Evolutionary conservation across 2,329 filamentous ascomycete genomes (phyloP).

Genomic region (Colletotrichum zoysiae): DNA sequence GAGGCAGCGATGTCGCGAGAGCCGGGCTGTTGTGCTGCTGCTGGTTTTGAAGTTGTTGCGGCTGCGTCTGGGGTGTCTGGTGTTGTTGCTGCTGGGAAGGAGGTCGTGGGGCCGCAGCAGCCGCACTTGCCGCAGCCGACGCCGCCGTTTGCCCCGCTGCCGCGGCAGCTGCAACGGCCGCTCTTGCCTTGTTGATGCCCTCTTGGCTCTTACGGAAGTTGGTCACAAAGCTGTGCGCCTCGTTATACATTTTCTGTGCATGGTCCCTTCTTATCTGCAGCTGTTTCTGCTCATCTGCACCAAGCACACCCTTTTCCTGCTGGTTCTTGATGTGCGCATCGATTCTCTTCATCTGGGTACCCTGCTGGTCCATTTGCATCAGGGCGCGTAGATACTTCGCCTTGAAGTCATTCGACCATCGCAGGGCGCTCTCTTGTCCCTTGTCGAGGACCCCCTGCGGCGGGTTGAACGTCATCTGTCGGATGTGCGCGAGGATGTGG

Average conservation of each 20-base stretch:
- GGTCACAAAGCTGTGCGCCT: slow-evolving; percentile 63
- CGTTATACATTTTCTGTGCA: slow-evolving; percentile 58
- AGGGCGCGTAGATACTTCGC: slow-evolving; percentile 62
- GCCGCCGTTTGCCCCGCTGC: slow-evolving; percentile 21
- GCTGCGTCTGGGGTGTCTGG: slow-evolving; percentile 33
- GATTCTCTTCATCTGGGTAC: slow-evolving; percentile 56
- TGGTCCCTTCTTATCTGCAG: slow-evolving; percentile 59
- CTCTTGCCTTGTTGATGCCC: slow-evolving; percentile 45
- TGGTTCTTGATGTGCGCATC: slow-evolving; percentile 59
- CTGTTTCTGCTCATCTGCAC: slow-evolving; percentile 61
- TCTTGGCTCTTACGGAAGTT: slow-evolving; percentile 61
- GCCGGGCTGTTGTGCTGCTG: slow-evolving; percentile 37
- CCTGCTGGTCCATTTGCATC: slow-evolving; percentile 62
- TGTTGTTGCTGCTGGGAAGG: not conserved
- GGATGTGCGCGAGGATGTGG: slow-evolving; percentile 61
- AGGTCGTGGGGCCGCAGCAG: not conserved
- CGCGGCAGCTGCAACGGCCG: slow-evolving; percentile 45
- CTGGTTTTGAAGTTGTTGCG: slow-evolving; percentile 36
- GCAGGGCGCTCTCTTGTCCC: slow-evolving; percentile 56
- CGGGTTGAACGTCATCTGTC: slow-evolving; percentile 60
- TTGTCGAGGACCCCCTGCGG: slow-evolving; percentile 58
- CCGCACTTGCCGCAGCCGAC: not conserved
- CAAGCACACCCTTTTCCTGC: slow-evolving; percentile 56
- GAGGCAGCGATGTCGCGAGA: slow-evolving; percentile 42
- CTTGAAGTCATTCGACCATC: slow-evolving; percentile 64